phyloP scores from a whole-genome alignment of 345 rosid genomes.

The rapeseed (Brassica napus) region Da-Ae NC_063439.1:28579001-28579500 shows the following conservation, averaged over 20 bases:
- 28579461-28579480: not conserved
- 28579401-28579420: not conserved
- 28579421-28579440: constrained; percentile 1
- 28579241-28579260: not conserved
- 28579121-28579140: not conserved
- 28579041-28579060: not conserved
- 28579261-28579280: not conserved
- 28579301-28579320: not conserved
- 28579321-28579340: not conserved
- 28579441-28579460: not conserved
- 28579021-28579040: not conserved
- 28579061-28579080: not conserved
- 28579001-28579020: not conserved
- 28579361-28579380: not conserved
- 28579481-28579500: not conserved
- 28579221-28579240: not conserved
- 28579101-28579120: not conserved
- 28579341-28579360: not conserved
- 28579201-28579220: not conserved
- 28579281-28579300: constrained; percentile 1
- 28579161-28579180: not conserved
- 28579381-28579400: not conserved
- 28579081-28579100: not conserved
- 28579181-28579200: not conserved
- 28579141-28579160: not conserved